Conservation (phyloP, 148 eudicot genomes). For the Diospyros kaki region DNA sequence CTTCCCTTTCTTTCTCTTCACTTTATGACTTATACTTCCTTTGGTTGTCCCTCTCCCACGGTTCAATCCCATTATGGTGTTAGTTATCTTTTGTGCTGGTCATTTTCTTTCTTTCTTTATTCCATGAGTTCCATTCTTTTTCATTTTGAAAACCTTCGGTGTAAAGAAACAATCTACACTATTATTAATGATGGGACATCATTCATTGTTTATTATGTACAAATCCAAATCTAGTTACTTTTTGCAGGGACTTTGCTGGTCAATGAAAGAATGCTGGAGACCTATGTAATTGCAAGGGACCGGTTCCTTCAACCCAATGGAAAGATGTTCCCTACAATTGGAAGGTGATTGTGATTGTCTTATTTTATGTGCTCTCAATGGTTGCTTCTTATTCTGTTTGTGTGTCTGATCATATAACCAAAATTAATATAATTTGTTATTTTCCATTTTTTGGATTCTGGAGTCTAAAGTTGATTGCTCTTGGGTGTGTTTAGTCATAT, state of each 20-base stretch:
- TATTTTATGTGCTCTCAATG: neutral
- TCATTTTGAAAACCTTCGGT: neutral
- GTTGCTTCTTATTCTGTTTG: neutral
- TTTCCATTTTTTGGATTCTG: conserved; percentile 7
- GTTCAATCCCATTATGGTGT: no score
- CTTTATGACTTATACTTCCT: no score
- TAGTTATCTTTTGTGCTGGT: no score
- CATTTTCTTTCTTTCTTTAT: neutral
- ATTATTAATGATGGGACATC: neutral
- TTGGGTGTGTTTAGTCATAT: conserved; percentile 15
- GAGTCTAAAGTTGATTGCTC: conserved; percentile 15
- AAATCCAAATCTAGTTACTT: neutral
- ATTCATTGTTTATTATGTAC: neutral
- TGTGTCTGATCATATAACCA: no score
- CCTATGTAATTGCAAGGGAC: conserved; percentile 94
- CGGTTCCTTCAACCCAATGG: conserved; percentile 91
- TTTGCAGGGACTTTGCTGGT: conserved; percentile 83
- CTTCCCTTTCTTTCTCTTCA: neutral
- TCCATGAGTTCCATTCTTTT: neutral
- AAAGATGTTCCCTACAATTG: conserved; percentile 94
- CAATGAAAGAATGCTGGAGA: conserved; percentile 96
- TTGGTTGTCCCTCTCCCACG: no score
- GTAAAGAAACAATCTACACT: neutral
- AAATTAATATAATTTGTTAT: neutral
- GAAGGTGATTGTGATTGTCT: conserved; percentile 52